These are phyloP conservation scores for Yamadazyma buinensis DNA, from an alignment of 1,139 yeast species.

Conservation along the genomic window DNA sequence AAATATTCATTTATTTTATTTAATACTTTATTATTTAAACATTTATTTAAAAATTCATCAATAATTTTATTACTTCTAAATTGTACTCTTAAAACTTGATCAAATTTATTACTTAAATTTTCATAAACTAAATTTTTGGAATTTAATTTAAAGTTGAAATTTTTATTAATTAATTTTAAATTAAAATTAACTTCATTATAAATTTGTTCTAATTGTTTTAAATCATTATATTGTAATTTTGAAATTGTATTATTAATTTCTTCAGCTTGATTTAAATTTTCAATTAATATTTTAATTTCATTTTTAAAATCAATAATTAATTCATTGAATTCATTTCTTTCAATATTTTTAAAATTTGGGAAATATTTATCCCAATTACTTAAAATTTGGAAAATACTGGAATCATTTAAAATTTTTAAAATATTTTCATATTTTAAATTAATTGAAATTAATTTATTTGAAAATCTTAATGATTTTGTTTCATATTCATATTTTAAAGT, in stretches of 20 bases:
- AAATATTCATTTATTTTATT: slow-evolving; percentile 12
- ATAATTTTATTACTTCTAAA: slow-evolving; percentile 5
- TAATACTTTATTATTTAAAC: slow-evolving; percentile 10
- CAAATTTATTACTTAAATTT: slow-evolving; percentile 7
- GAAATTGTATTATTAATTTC: slow-evolving; percentile 9
- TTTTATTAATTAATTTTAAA: slow-evolving; percentile 8
- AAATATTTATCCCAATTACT: slow-evolving; percentile 6
- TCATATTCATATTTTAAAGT: slow-evolving; percentile 30
- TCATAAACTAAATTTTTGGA: slow-evolving; percentile 7
- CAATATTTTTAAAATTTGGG: slow-evolving; percentile 2
- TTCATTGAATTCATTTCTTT: slow-evolving; percentile 7
- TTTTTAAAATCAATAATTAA: slow-evolving; percentile 8
- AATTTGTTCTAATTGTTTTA: slow-evolving; percentile 14
- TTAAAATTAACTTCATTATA: slow-evolving; percentile 4
- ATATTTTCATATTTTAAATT: slow-evolving; percentile 8
- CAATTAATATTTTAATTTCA: slow-evolving; percentile 4
- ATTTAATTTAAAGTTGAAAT: slow-evolving; percentile 7
- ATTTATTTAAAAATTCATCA: slow-evolving; percentile 7
- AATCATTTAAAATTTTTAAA: slow-evolving; percentile 4
- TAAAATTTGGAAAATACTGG: slow-evolving; percentile 6
- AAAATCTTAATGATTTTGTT: slow-evolving; percentile 26
- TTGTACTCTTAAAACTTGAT: slow-evolving; percentile 7
- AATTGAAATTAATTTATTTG: slow-evolving; percentile 21
- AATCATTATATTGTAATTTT: slow-evolving; percentile 18
- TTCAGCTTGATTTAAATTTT: slow-evolving; percentile 8